Percentiles rank a stretch among this genome's conserved stretches.
Evolutionary conservation across 75 land plant species (phyloP).

Genomic region (Selaginella tamariscina): DNA sequence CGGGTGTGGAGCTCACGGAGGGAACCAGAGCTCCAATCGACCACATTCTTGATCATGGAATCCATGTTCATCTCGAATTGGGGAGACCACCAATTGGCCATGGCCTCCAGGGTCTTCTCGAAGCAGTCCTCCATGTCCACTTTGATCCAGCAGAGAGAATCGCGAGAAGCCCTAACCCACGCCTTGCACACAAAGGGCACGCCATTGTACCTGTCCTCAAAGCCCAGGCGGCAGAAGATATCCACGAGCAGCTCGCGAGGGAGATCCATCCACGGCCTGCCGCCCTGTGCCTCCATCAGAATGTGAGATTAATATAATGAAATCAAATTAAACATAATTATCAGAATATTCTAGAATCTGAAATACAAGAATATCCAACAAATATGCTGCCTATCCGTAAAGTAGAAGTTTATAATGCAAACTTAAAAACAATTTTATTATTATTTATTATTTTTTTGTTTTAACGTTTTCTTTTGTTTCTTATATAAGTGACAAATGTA

Average conservation of each 20-base stretch:
- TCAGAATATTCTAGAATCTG: too few species aligned
- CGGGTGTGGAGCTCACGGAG: slow-evolving; percentile 42
- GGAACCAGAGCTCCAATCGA: slow-evolving; percentile 26
- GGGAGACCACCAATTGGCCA: slow-evolving; percentile 44
- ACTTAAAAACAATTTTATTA: too few species aligned
- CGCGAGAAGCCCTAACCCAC: slow-evolving; percentile 46
- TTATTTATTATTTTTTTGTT: too few species aligned
- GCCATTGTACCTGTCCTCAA: slow-evolving; percentile 40
- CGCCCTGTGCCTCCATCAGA: too few species aligned
- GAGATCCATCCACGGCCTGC: too few species aligned
- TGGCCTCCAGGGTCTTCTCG: slow-evolving; percentile 17
- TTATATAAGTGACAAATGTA: too few species aligned
- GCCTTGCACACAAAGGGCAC: slow-evolving; percentile 48
- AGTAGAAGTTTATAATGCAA: too few species aligned
- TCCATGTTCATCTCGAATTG: slow-evolving; percentile 53
- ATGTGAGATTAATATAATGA: too few species aligned
- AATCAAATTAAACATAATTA: too few species aligned
- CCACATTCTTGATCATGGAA: slow-evolving; percentile 37
- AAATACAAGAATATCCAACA: too few species aligned
- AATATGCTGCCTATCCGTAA: too few species aligned
- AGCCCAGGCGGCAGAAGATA: slow-evolving; percentile 35
- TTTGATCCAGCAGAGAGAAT: slow-evolving; percentile 34
- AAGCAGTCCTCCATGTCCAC: slow-evolving; percentile 47
- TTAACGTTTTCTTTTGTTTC: too few species aligned
- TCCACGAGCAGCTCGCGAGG: slow-evolving; percentile 44